Conservation (phyloP, 2,329 filamentous ascomycete genomes). For the Lecanoromycetidae sp. region DNA sequence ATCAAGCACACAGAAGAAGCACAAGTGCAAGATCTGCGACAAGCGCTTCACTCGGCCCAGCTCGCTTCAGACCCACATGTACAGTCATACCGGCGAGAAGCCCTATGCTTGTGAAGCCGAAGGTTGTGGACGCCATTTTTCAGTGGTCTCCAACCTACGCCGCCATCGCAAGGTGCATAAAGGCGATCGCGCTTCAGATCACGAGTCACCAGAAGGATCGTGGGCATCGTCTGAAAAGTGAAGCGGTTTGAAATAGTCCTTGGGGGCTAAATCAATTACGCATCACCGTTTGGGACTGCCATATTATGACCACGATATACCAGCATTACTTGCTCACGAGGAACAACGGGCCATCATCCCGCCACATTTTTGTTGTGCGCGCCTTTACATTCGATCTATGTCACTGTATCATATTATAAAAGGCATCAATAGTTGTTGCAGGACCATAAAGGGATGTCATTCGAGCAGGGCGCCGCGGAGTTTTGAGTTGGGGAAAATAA, state of each 20-base stretch:
- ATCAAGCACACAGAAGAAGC: constrained; percentile 95
- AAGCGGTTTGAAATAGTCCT: neutral
- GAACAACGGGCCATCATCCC: constrained; percentile 2
- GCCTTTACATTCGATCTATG: neutral
- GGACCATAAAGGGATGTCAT: neutral
- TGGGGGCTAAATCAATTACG: no score
- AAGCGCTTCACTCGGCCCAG: constrained; percentile 93
- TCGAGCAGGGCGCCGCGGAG: constrained; percentile 4
- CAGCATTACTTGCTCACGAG: neutral
- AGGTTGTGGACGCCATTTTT: constrained; percentile 90
- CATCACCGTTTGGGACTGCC: no score
- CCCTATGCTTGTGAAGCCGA: constrained; percentile 91
- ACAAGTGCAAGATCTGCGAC: constrained; percentile 98
- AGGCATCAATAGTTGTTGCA: constrained; percentile 1
- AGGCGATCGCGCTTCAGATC: constrained; percentile 39
- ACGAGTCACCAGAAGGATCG: constrained; percentile 17
- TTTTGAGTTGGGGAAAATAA: neutral
- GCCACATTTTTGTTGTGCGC: neutral
- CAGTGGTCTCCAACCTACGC: constrained; percentile 88
- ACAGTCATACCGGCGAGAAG: constrained; percentile 96
- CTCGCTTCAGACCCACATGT: constrained; percentile 94
- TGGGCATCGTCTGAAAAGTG: constrained; percentile 18
- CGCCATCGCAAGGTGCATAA: constrained; percentile 95
- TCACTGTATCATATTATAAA: neutral
- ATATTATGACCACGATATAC: neutral